These are phyloP conservation scores for Sphagnum contortum DNA, from an alignment of 225 moss, liverwort and hornwort genomes.

Conservation along the genomic window DNA sequence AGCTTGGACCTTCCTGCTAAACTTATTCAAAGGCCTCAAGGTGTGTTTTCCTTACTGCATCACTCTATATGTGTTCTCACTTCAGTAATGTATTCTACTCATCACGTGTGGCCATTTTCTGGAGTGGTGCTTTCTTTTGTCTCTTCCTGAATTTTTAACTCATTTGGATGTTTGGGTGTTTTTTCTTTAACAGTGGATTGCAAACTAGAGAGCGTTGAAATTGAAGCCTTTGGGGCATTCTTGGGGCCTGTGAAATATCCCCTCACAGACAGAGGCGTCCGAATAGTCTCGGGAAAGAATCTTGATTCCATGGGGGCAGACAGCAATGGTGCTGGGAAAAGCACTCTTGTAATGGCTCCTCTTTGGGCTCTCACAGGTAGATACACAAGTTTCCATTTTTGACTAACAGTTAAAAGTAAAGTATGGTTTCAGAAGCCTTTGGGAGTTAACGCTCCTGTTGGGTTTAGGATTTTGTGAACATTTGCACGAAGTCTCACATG, in stretches of 20 bases:
- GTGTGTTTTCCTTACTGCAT: conserved; percentile 17
- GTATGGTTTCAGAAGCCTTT: no score
- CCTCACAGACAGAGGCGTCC: conserved; percentile 67
- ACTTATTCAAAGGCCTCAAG: conserved; percentile 80
- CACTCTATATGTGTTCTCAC: background rate
- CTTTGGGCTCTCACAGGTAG: conserved; percentile 99
- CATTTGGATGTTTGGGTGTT: background rate
- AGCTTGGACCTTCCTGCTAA: conserved; percentile 67
- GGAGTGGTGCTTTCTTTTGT: no score
- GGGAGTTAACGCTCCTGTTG: no score
- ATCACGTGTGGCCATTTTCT: no score
- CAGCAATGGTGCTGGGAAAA: conserved; percentile 97
- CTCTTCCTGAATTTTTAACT: background rate
- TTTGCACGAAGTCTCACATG: conserved; percentile 72
- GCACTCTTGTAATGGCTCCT: conserved; percentile 97
- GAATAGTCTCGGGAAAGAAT: conserved; percentile 86
- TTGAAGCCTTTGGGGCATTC: conserved; percentile 93
- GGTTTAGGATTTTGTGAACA: no score
- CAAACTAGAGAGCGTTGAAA: conserved; percentile 61
- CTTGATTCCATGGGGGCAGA: conserved; percentile 82
- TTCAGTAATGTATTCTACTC: background rate
- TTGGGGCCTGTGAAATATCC: conserved; percentile 58
- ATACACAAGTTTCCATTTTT: background rate
- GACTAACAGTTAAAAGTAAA: no score
- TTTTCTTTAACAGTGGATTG: conserved; percentile 48